phyloP scores from a whole-genome alignment of 129 eudicot species.

The Silybum marianum region DNA sequence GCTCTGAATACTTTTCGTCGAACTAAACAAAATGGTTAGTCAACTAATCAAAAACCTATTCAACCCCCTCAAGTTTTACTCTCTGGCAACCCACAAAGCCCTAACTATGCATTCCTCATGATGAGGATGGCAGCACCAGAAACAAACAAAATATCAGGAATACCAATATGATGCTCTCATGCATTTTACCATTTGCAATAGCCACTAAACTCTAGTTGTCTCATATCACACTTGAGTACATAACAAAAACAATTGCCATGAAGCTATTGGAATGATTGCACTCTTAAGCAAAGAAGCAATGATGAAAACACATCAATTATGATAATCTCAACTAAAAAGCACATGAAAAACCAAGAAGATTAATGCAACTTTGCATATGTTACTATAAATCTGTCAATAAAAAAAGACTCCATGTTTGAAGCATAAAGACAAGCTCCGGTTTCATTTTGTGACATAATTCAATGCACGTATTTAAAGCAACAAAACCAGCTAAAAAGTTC shows the following conservation, averaged over 20 bases:
- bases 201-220: background rate
- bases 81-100: background rate
- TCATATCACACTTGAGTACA: background rate
- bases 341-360: slow-evolving; percentile 2
- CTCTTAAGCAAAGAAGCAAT: background rate
- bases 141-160: background rate
- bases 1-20: background rate
- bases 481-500: background rate
- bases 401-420: background rate
- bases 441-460: background rate
- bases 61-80: background rate
- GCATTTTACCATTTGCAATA: background rate
- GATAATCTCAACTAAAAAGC: background rate
- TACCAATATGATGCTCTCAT: background rate
- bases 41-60: background rate
- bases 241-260: background rate
- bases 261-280: background rate
- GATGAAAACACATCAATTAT: background rate
- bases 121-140: background rate
- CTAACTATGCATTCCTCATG: background rate
- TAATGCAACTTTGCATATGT: slow-evolving; percentile 4
- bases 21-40: background rate
- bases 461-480: slow-evolving; percentile 1
- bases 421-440: slow-evolving; percentile 1
- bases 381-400: background rate